phyloP scores from a whole-genome alignment of 305 asterid genomes.

The Coffea humblotiana region DNA sequence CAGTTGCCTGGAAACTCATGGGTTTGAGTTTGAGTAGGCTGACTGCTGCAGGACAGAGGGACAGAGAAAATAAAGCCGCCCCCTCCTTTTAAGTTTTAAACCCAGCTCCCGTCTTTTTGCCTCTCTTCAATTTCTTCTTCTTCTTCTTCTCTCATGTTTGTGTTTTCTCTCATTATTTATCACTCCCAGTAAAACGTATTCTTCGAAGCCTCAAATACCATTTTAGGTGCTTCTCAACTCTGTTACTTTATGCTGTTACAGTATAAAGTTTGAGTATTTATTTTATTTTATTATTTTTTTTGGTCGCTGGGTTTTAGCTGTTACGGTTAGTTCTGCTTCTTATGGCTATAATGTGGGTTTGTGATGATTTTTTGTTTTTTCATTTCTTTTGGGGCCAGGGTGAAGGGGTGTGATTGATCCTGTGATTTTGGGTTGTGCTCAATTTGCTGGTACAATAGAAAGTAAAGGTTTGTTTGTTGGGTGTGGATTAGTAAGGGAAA shows the following conservation, averaged over 20 bases:
- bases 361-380: slow-evolving; percentile 4
- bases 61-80: slow-evolving; percentile 32
- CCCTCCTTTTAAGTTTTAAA: slow-evolving; percentile 26
- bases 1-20: slow-evolving; percentile 44
- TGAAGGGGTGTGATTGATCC: background rate
- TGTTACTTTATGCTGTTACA: background rate
- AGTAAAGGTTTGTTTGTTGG: background rate
- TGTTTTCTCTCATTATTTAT: slow-evolving; percentile 4
- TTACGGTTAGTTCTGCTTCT: slow-evolving; percentile 20
- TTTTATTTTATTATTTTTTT: background rate
- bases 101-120: slow-evolving; percentile 29
- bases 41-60: slow-evolving; percentile 15
- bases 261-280: background rate
- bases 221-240: slow-evolving; percentile 36
- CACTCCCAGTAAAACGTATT: slow-evolving; percentile 15
- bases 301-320: slow-evolving; percentile 18
- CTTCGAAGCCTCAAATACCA: slow-evolving; percentile 23
- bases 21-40: slow-evolving; percentile 22
- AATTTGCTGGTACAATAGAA: slow-evolving; percentile 8
- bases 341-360: slow-evolving; percentile 33
- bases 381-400: background rate
- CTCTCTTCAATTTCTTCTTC: slow-evolving; percentile 6
- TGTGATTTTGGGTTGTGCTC: slow-evolving; percentile 7
- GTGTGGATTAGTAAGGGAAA: slow-evolving; percentile 13
- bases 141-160: background rate